phyloP scores from a whole-genome alignment of 306 rosid species.

The Begonia loranthoides region DNA sequence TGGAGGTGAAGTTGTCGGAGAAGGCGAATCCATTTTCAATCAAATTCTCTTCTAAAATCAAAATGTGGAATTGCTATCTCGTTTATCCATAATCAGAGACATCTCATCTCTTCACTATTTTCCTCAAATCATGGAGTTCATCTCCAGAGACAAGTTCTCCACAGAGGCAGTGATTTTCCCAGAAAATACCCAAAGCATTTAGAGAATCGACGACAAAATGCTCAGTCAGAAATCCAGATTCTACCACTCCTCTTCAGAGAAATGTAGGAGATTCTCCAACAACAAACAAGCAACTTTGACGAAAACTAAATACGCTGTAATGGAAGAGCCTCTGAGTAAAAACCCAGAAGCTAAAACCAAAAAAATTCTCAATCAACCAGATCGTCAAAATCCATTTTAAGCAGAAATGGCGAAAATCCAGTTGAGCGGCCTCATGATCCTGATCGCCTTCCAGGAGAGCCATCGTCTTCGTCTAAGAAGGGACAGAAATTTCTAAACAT shows the following conservation, averaged over 20 bases:
- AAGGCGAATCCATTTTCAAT: constrained; percentile 45
- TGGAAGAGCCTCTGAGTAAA: constrained; percentile 3
- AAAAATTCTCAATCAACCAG: constrained; percentile 5
- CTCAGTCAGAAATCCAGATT: background rate
- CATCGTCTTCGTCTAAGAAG: no score
- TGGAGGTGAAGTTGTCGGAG: constrained; percentile 40
- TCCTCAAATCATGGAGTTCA: constrained; percentile 5
- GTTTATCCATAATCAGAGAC: constrained; percentile 1
- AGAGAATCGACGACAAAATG: no score
- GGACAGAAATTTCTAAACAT: no score
- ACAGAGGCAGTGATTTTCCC: no score
- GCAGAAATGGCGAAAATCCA: constrained; percentile 12
- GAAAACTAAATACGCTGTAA: constrained; percentile 13
- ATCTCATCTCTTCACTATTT: constrained; percentile 5
- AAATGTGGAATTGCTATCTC: constrained; percentile 12
- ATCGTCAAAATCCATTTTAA: constrained; percentile 14
- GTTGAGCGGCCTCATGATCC: no score
- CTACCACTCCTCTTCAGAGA: background rate
- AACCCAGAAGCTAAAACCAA: constrained; percentile 3
- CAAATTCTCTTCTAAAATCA: constrained; percentile 3
- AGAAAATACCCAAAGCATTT: no score
- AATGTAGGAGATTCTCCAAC: background rate
- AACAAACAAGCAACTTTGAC: background rate
- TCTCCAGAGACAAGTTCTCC: background rate
- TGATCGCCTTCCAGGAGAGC: no score